Base-by-base conservation (phyloP, 2,329 filamentous ascomycete species). In the Cladosporium sp. region DNA sequence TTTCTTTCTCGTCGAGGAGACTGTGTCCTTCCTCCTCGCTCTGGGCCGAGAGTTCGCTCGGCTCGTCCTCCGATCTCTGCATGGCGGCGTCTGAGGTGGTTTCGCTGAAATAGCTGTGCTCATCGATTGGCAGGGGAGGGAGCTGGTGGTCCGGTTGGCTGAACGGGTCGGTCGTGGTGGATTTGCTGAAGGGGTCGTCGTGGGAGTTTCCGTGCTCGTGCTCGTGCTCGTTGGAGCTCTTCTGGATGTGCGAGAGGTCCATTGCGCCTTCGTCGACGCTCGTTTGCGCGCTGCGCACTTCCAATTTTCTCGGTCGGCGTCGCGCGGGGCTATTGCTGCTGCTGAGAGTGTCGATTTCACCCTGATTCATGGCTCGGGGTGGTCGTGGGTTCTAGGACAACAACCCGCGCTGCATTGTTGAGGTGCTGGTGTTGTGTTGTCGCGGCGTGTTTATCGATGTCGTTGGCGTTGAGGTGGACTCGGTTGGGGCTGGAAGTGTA, bases 1-100 rank as follows among this genome's bases (percentile, higher is more conserved):
- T 82, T 59, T 82, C 80, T 47, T 70, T 70, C 63, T 84, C 80
- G 58, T 81, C 74, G 30, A 82, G 11, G n/a, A n/a, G 56, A 12
- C 62, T 67, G 52, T 70, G 70, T 32, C 61, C 67, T n/a, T n/a
- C n/a, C 30, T 61, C 70, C 36, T 73, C 70, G 48, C 62, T 64
- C n/a, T 63, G 61, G 13, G 61, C 30, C 12, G 62, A 56, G 54
- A 58, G 62, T 42, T 68, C 62, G 17, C 56, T 59, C 39, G 62
- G 57, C 49, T 63, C 61, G 19, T 60, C 52, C n/a, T n/a, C 7
- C 44, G 27, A n/a, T 19, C 38, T 36, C 50, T 27, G 43, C 43
- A 52, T 24, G 20, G 43, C n/a, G n/a, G n/a, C 52, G 39, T 43
- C 50, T 41, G 47, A n/a, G 3, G 50, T 36, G 7, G 56, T 52